These are phyloP conservation scores for Aspergillus indologenus DNA, from an alignment of 495 filamentous ascomycete species.

Conservation along the genomic window DNA sequence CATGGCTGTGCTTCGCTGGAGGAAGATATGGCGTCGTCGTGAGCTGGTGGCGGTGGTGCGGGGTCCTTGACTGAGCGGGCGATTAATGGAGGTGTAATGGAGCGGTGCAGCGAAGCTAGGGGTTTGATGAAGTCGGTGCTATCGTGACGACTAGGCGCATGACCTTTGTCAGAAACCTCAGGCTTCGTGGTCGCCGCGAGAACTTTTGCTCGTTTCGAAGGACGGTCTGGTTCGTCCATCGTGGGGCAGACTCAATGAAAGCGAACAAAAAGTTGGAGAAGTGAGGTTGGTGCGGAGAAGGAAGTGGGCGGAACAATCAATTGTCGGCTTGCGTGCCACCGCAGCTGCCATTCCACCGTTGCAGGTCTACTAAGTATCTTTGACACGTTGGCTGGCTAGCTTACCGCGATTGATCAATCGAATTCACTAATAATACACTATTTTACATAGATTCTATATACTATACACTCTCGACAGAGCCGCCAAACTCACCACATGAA, in stretches of 20 bases:
- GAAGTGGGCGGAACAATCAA: background rate
- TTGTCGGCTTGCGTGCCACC: background rate
- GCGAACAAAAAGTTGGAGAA: background rate
- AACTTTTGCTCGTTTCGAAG: slow-evolving; percentile 19
- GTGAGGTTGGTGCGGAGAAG: background rate
- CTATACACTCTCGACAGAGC: background rate
- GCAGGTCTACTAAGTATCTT: too few species aligned
- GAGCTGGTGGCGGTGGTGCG: slow-evolving; percentile 19
- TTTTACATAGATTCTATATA: slow-evolving; percentile 8
- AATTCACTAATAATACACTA: slow-evolving; percentile 11
- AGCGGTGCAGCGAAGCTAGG: slow-evolving; percentile 33
- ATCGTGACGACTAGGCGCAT: background rate
- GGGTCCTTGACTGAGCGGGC: slow-evolving; percentile 1
- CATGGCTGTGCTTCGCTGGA: background rate
- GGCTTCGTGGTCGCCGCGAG: background rate
- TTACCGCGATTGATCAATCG: too few species aligned
- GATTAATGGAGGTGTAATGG: slow-evolving; percentile 34
- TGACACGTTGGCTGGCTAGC: too few species aligned
- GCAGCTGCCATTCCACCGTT: too few species aligned
- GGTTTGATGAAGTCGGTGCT: background rate
- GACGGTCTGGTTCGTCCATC: slow-evolving; percentile 17
- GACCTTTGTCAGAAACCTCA: background rate
- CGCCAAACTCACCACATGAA: slow-evolving; percentile 77
- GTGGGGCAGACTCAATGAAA: background rate
- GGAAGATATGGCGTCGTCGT: slow-evolving; percentile 24